Evolutionary conservation across 169 alveolate genomes (phyloP), one percentile per base, ranked within the genome.

Genomic region (Plasmodium falciparum): DNA sequence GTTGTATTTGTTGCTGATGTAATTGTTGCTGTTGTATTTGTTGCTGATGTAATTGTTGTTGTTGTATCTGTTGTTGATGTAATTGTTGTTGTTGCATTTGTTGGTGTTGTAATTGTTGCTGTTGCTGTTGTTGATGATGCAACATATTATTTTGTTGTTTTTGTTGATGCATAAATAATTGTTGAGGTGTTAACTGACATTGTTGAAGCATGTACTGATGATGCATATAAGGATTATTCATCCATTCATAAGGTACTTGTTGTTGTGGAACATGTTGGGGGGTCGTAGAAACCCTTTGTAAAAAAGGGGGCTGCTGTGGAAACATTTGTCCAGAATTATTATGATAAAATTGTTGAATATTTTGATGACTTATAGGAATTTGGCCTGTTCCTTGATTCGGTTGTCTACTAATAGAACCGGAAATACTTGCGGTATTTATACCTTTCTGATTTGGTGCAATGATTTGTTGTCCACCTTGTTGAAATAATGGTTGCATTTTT

Each of bases 191-290:
- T 26, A 76, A 24, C 70, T 65, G 76, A 56, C 63, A 63, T 22
- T 76, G 89, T 45, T 76, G 89, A 49, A 76, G 76, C 74, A 63
- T 76, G 67, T 76, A 76, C 56, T 76, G 89, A 8, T 76, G 89
- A 26, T 83, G 91, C 83, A 83, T 45, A 63, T 83, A 83, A 13
- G 80, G 91, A 7, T 62, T 83, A 12, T 54, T 72, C 73, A 69
- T 69, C 75, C 91, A 83, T 12, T 83, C 91, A 45, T 69, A 47
- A 2, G 80, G 62, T 17, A 49, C 12, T 33, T 69, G 91, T 26
- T 83, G 91, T 22, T 67, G 76, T 50, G 54, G 63, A 9, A 69
- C 45, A n/a, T 67, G 58, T 33, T 69, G 74, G 5, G 78, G 67
- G 5, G 85, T n/a, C 45, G 90, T 43, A 0, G 83, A 39, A 15